A percentile compares a stretch with the other conserved stretches of the same genome.
Conservation (phyloP, 2,329 filamentous ascomycete species). For the Colletotrichum chlorophyti region DNA sequence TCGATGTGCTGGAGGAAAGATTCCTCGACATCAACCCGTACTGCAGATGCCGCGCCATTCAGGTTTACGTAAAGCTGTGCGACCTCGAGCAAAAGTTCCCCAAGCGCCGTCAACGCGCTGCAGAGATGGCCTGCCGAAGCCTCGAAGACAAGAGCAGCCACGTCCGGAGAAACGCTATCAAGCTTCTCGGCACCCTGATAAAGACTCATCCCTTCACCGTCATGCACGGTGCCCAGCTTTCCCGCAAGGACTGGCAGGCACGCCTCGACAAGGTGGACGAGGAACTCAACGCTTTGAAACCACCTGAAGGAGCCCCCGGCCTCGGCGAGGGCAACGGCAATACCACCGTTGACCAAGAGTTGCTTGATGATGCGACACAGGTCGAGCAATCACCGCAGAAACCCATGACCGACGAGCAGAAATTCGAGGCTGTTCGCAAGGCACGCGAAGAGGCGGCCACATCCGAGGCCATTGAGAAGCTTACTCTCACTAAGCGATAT, state of each 20-base stretch:
- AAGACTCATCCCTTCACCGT: slow-evolving; percentile 94
- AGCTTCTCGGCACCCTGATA: slow-evolving; percentile 84
- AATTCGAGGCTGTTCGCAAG: slow-evolving; percentile 75
- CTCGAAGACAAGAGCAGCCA: slow-evolving; percentile 98
- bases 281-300: slow-evolving; percentile 82
- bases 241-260: slow-evolving; percentile 83
- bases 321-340: slow-evolving; percentile 70
- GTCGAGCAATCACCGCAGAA: slow-evolving; percentile 66
- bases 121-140: slow-evolving; percentile 86
- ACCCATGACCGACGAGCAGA: slow-evolving; percentile 81
- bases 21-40: slow-evolving; percentile 98
- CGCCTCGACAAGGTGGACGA: slow-evolving; percentile 83
- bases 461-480: slow-evolving; percentile 84
- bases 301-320: slow-evolving; percentile 75
- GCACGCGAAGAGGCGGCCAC: slow-evolving; percentile 87
- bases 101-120: slow-evolving; percentile 85
- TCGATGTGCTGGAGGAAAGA: slow-evolving; percentile 93
- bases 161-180: slow-evolving; percentile 93
- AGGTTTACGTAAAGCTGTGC: slow-evolving; percentile 91
- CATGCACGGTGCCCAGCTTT: slow-evolving; percentile 87
- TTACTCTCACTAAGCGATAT: slow-evolving; percentile 88
- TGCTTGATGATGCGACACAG: slow-evolving; percentile 90
- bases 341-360: slow-evolving; percentile 73
- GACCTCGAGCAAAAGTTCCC: slow-evolving; percentile 97
- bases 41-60: slow-evolving; percentile 87